phyloP scores from a whole-genome alignment of 1,284 basidiomycete species.

The Naganishia sp. region DNA sequence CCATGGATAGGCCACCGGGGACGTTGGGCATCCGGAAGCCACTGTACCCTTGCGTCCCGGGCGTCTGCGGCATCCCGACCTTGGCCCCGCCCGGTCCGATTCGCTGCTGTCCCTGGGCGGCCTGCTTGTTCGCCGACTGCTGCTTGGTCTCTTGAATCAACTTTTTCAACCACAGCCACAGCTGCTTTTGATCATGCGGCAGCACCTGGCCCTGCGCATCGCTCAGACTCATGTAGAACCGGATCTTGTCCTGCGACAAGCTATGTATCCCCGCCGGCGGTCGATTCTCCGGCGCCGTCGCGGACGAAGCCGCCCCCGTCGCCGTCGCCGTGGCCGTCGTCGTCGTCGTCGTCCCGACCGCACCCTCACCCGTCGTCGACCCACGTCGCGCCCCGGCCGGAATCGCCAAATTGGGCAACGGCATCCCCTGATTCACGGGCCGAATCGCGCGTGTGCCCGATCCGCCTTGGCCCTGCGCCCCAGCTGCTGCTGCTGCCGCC shows the following conservation, averaged over 20 bases:
- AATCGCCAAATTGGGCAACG: constrained; percentile 23
- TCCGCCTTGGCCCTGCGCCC: not conserved
- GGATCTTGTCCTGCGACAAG: constrained; percentile 24
- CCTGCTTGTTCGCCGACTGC: constrained; percentile 23
- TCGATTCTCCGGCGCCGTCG: constrained; percentile 13
- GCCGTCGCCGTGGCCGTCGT: not conserved
- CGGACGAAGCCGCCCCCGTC: not conserved
- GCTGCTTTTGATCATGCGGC: constrained; percentile 26
- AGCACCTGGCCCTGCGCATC: constrained; percentile 25
- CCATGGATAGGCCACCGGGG: constrained; percentile 18
- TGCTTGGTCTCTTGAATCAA: constrained; percentile 26
- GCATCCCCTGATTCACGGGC: constrained; percentile 21
- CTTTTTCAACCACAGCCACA: constrained; percentile 28
- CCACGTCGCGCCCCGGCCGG: constrained; percentile 17
- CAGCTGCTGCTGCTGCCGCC: not conserved
- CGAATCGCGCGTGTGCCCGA: constrained; percentile 17
- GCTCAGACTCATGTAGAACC: constrained; percentile 24
- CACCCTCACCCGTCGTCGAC: not conserved
- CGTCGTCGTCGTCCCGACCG: not conserved
- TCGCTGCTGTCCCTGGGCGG: constrained; percentile 6
- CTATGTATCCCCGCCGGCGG: constrained; percentile 14
- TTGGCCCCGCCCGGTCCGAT: not conserved
- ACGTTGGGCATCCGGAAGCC: constrained; percentile 24
- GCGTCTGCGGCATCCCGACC: not conserved
- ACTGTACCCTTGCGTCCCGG: not conserved